A percentile compares a stretch with the other conserved stretches of the same genome.
These are phyloP conservation scores for Cetraspora pellucida DNA, from an alignment of 192 early-diverging fungal species.

Conservation along the genomic window DNA sequence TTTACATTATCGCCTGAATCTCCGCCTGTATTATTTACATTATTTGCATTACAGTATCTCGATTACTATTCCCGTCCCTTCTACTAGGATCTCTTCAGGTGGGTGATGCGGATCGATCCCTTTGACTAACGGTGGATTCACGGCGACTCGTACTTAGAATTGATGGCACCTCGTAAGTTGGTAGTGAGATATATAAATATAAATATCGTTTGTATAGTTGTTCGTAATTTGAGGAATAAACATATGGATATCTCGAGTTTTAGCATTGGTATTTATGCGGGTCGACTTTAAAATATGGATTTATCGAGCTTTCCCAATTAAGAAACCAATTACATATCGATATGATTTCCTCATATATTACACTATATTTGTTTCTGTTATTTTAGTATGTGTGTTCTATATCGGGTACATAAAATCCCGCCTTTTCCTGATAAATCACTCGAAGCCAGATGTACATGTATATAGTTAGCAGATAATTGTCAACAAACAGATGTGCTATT, in stretches of 20 bases:
- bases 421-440: slow-evolving; percentile 11
- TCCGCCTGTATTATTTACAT: slow-evolving; percentile 18
- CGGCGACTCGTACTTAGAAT: slow-evolving; percentile 11
- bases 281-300: too few species aligned
- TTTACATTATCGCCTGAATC: background rate
- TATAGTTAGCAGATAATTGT: slow-evolving; percentile 11
- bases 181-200: background rate
- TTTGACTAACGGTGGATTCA: slow-evolving; percentile 4
- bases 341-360: too few species aligned
- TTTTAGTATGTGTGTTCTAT: background rate
- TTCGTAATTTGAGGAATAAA: too few species aligned
- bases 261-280: too few species aligned
- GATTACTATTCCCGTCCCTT: slow-evolving; percentile 19
- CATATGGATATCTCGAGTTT: too few species aligned
- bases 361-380: too few species aligned
- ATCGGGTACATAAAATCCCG: background rate
- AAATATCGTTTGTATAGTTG: background rate
- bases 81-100: slow-evolving; percentile 6
- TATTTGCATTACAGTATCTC: slow-evolving; percentile 1
- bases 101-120: background rate
- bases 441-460: slow-evolving; percentile 1
- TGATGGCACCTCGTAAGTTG: slow-evolving; percentile 7
- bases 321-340: too few species aligned
- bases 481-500: background rate
- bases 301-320: too few species aligned